These are phyloP conservation scores for Cutaneotrichosporon dermatis DNA, from an alignment of 1,284 basidiomycete species.

Conservation along the genomic window DNA sequence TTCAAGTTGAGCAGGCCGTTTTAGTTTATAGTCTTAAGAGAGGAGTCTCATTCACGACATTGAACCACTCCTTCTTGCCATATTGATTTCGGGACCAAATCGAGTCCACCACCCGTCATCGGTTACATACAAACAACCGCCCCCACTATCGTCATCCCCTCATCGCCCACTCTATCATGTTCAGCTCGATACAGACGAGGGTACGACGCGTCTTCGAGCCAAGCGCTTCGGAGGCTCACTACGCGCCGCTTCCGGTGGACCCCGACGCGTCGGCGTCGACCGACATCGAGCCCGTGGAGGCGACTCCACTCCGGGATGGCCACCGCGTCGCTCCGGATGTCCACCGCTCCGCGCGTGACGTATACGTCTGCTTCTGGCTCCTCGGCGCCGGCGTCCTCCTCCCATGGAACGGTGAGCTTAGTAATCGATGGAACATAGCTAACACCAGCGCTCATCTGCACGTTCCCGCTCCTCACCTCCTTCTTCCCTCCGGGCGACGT, in stretches of 20 bases:
- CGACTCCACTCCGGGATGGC: too few relatives aligned
- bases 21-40: too few relatives aligned
- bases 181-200: not conserved
- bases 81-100: not conserved
- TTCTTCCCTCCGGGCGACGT: slow-evolving; percentile 31
- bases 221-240: not conserved
- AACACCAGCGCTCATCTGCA: slow-evolving; percentile 43
- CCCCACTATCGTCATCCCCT: not conserved
- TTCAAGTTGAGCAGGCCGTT: too few relatives aligned
- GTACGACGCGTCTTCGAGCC: not conserved
- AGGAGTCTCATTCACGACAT: not conserved
- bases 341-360: slow-evolving; percentile 7
- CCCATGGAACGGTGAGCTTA: slow-evolving; percentile 45
- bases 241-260: slow-evolving; percentile 6
- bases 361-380: slow-evolving; percentile 44
- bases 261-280: not conserved
- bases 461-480: slow-evolving; percentile 38
- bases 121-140: not conserved
- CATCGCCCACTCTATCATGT: not conserved
- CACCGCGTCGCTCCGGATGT: not conserved
- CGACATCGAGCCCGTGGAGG: not conserved
- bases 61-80: too few relatives aligned
- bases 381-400: slow-evolving; percentile 47
- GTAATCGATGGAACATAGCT: not conserved
- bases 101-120: not conserved